Evolutionary conservation across 2,329 filamentous ascomycete genomes (phyloP).

Genomic region (Cordyceps farinosa): DNA sequence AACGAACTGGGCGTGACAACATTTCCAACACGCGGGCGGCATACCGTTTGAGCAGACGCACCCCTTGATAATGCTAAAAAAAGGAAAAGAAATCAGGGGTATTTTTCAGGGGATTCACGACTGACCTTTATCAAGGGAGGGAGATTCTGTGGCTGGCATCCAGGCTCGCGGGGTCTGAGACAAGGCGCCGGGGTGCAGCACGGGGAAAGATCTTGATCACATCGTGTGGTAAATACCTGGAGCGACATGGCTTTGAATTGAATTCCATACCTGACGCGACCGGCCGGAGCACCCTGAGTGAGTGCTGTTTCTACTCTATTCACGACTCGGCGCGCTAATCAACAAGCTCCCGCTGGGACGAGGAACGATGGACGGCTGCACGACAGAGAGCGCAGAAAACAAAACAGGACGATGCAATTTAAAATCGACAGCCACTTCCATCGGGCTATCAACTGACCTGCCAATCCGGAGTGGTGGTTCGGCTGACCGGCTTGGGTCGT

Average conservation of each 20-base stretch:
- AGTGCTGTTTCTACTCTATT: background rate
- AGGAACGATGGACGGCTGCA: background rate
- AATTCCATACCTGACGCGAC: background rate
- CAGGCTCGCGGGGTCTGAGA: background rate
- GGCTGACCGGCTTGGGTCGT: background rate
- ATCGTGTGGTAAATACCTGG: background rate
- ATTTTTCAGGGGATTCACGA: background rate
- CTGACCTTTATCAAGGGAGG: background rate
- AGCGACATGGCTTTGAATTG: background rate
- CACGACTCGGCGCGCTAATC: background rate
- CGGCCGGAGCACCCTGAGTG: background rate
- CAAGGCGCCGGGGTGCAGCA: background rate
- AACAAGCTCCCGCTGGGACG: background rate
- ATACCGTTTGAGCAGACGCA: background rate
- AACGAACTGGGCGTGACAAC: background rate
- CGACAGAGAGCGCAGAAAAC: background rate
- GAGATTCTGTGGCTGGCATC: background rate
- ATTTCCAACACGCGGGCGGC: background rate
- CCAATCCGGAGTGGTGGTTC: background rate
- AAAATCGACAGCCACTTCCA: background rate
- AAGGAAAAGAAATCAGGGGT: background rate
- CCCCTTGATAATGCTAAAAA: background rate
- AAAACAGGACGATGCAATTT: conserved; percentile 6
- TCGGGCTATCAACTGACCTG: background rate
- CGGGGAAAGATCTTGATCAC: background rate